Base-by-base conservation (phyloP, 768 basidiomycete species). In the Mrakia frigida region DNA sequence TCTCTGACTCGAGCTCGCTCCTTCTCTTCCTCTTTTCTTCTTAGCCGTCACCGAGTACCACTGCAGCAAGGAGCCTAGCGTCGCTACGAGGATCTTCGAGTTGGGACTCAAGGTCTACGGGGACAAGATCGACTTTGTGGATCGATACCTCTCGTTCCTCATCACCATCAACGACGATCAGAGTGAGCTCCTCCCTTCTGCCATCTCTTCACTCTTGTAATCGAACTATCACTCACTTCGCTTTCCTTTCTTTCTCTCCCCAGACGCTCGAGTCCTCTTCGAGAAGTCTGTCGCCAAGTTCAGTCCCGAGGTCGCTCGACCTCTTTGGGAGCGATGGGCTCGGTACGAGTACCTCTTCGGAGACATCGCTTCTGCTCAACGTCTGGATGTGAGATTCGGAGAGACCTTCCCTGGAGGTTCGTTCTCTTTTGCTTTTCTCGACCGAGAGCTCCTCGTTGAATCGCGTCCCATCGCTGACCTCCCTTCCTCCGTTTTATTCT, bases 291-390 rank as follows among this genome's bases (percentile, higher is more conserved):
- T 87, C 23, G 90, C 87, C 6, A 93, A 97, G 82, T 84, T 90
- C 16, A 75, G 80, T 0, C 85, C 91, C 11, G 91, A 92, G 63
- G 88, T 89, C 59, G 92, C 93, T 23, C 87, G 92, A 50, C 90
- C 91, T 0, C 86, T 98, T 25, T 99, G 95, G 95, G 94, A 97
- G 81, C 88, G 92, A 61, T 98, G 95, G 97, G 90, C 94, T 6
- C 87, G 91, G 74, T 96, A 96, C 84, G 93, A 97, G 83, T 98
- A 94, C 84, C 90, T 92, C 80, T 98, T 92, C 81, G 93, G 93
- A n/a, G 93, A 95, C 83, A 86, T 95, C 50, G 90, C 92, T 60
- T 91, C 92, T 1, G 88, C 92, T 3, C 89, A 92, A 79, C 93
- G 95, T 83, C 88, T 98, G 67, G 94, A 97, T 83, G 89, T 90